Conservation (phyloP, 352 stramenopile genomes). For the Phytophthora sansomeana region DNA sequence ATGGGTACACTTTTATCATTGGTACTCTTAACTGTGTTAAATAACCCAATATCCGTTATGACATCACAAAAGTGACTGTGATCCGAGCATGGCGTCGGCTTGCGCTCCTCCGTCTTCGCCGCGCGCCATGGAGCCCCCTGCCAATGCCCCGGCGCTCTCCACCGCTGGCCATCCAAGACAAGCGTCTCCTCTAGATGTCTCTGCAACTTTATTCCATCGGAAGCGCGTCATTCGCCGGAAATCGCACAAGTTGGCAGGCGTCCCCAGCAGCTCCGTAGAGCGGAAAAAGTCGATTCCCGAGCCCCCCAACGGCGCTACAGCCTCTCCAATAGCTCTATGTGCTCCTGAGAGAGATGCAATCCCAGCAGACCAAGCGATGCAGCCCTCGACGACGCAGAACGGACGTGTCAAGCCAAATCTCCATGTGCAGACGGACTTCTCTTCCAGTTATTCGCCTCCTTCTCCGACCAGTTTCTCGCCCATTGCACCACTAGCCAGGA, state of each 20-base stretch:
- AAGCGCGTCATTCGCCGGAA: slow-evolving; percentile 35
- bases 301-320: neutral
- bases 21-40: no score
- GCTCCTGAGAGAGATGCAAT: neutral
- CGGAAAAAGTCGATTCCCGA: slow-evolving; percentile 26
- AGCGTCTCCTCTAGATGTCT: slow-evolving; percentile 24
- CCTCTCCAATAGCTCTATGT: neutral
- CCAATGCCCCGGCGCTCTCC: neutral
- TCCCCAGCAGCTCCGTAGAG: slow-evolving; percentile 26
- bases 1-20: slow-evolving; percentile 10
- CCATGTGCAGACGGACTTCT: slow-evolving; percentile 48
- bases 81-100: slow-evolving; percentile 17
- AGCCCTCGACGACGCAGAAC: slow-evolving; percentile 8
- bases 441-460: slow-evolving; percentile 15
- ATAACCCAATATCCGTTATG: slow-evolving; percentile 12
- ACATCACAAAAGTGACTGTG: no score
- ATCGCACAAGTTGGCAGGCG: slow-evolving; percentile 13
- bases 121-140: slow-evolving; percentile 8
- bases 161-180: neutral
- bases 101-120: slow-evolving; percentile 16
- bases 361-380: neutral
- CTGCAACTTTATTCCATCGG: slow-evolving; percentile 31
- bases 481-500: slow-evolving; percentile 32
- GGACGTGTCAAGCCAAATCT: slow-evolving; percentile 30
- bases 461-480: slow-evolving; percentile 35